Evolutionary conservation across 441 rosid species (phyloP).

Genomic region (Isatis lusitanica): DNA sequence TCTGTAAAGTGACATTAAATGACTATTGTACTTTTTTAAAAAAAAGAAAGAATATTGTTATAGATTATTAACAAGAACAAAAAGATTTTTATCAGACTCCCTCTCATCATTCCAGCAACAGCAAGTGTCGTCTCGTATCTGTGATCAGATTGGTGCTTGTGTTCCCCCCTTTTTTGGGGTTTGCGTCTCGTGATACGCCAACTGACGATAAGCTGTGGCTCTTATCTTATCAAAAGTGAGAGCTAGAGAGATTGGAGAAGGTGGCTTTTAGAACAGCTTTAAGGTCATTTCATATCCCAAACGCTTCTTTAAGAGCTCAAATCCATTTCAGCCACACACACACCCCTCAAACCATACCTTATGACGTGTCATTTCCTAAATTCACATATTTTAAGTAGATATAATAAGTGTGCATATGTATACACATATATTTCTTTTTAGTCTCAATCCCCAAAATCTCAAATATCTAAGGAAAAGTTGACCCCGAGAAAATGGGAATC

Average conservation of each 20-base stretch:
- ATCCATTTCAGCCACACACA: conserved; percentile 30
- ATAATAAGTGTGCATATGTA: background rate
- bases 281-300: conserved; percentile 26
- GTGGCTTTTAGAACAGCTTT: conserved; percentile 34
- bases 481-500: background rate
- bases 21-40: background rate
- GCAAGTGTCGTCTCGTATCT: conserved; percentile 17
- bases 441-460: conserved; percentile 9
- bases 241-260: conserved; percentile 6
- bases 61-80: conserved; percentile 2
- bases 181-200: conserved; percentile 21
- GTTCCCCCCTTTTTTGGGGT: conserved; percentile 4
- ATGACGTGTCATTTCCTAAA: conserved; percentile 19
- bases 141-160: conserved; percentile 16
- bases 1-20: conserved; percentile 10
- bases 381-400: background rate
- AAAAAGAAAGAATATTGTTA: background rate
- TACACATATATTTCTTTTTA: background rate
- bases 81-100: background rate
- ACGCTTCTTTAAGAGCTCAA: conserved; percentile 22
- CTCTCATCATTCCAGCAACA: background rate
- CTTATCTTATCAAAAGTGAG: conserved; percentile 34
- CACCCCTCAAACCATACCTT: conserved; percentile 10
- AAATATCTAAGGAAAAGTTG: conserved; percentile 9
- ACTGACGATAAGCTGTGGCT: conserved; percentile 21